These are phyloP conservation scores for Amanita rimosa DNA, from an alignment of 768 basidiomycete genomes.

Conservation along the genomic window DNA sequence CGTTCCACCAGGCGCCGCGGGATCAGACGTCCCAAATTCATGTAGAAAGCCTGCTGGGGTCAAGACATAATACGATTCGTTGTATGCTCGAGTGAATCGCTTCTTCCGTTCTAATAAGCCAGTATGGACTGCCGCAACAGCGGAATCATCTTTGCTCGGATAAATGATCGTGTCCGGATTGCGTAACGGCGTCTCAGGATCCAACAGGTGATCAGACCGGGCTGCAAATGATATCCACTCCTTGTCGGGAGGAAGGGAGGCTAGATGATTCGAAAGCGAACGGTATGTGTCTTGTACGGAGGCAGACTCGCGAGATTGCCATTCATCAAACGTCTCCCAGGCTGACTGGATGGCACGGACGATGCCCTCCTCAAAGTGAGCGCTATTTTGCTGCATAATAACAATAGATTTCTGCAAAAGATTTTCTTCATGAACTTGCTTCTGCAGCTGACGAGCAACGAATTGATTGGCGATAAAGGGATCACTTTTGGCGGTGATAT, in stretches of 20 bases:
- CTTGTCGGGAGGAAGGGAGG: slow-evolving; percentile 68
- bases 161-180: slow-evolving; percentile 71
- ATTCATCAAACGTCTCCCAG: slow-evolving; percentile 95
- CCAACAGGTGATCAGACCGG: slow-evolving; percentile 86
- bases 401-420: slow-evolving; percentile 94
- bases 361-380: slow-evolving; percentile 94
- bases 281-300: slow-evolving; percentile 70
- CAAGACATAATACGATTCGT: slow-evolving; percentile 84
- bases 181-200: slow-evolving; percentile 91
- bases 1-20: slow-evolving; percentile 33
- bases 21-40: slow-evolving; percentile 77
- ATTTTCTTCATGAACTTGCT: slow-evolving; percentile 96
- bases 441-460: slow-evolving; percentile 72
- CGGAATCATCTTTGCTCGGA: slow-evolving; percentile 85
- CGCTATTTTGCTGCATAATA: slow-evolving; percentile 96
- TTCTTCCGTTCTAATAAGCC: slow-evolving; percentile 94
- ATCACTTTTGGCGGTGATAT: slow-evolving; percentile 67
- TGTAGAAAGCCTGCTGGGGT: slow-evolving; percentile 96
- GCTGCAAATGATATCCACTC: slow-evolving; percentile 98
- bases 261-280: slow-evolving; percentile 61
- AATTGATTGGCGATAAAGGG: slow-evolving; percentile 68
- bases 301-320: slow-evolving; percentile 71
- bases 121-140: slow-evolving; percentile 75
- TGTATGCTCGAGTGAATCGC: slow-evolving; percentile 79
- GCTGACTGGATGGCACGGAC: slow-evolving; percentile 92